Evolutionary conservation across 2,329 filamentous ascomycete species (phyloP), one percentile per base, ranked within the genome.

Genomic region (Curvularia verruculosa): DNA sequence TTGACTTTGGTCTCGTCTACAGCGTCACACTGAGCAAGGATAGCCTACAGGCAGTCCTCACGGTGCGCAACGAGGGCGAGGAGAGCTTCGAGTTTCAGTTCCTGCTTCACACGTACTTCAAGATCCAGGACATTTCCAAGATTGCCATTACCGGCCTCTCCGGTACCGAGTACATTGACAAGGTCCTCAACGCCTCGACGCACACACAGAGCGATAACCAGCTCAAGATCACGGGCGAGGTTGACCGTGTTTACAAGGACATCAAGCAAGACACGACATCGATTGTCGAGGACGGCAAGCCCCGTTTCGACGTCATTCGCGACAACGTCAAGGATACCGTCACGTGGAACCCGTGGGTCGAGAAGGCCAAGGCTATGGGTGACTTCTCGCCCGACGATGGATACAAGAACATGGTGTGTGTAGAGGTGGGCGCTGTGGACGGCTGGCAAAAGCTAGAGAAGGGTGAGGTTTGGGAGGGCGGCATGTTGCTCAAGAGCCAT

Each of bases 311-410:
- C 58, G 83, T 98, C 53, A 85, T 89, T 39, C 87, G 95, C 60
- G 92, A 97, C 77, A 93, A 92, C 65, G 83, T 99, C 65, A 85
- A 85, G 60, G 91, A 98, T 66, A 88, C 95, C 15, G 94, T 97
- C 1, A 90, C 98, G 28, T 99, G 95, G 95, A 99, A 99, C 78
- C 95, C 95, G 1, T 97, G 94, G 92, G 83, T 84, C 39, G 91
- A 93, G 62, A 96, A 96, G 81, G 87, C 91, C 1, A 85, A 87
- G 67, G 84, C 84, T 5, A 96, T 96, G 80, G 87, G 82, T 50
- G 95, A 99, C 77, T 97, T 98, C 75, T 85, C 84, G 56, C 95
- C 95, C 48, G 90, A 96, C 72, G 90, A 93, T 52, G 95, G 90
- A 36, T 98, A 89, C 82, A 91, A 91, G 82, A 86, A 92, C 57